Percentiles rank a stretch among this genome's conserved stretches.
phyloP scores from a whole-genome alignment of 106 monocot genomes.

The Allium sativum region DNA sequence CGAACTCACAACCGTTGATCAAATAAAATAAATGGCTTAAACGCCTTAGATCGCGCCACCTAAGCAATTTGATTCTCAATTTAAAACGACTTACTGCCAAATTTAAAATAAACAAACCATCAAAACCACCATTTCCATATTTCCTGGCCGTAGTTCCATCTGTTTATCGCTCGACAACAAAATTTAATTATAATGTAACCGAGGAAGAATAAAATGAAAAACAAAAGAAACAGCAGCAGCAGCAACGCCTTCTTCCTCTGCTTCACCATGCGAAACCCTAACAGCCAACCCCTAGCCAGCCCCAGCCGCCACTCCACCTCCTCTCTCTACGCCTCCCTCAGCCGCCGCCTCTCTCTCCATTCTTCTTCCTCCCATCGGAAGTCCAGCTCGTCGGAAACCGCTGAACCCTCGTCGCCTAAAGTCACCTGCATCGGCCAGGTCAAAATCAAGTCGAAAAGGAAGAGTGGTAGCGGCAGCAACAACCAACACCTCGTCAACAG shows the following conservation, averaged over 20 bases:
- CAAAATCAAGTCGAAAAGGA: slow-evolving; percentile 46
- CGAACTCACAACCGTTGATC: too few species aligned
- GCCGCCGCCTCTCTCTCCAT: slow-evolving; percentile 78
- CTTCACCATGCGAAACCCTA: slow-evolving; percentile 47
- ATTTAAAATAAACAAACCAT: too few species aligned
- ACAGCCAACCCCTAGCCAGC: slow-evolving; percentile 36
- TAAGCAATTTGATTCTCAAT: too few species aligned
- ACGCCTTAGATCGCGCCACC: too few species aligned
- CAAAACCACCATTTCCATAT: too few species aligned
- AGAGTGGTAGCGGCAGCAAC: slow-evolving; percentile 8
- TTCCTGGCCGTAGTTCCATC: too few species aligned
- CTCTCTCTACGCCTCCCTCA: slow-evolving; percentile 54
- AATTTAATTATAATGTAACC: too few species aligned
- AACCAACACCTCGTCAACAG: slow-evolving; percentile 7
- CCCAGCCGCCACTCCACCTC: slow-evolving; percentile 39
- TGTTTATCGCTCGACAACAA: too few species aligned
- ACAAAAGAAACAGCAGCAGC: not conserved
- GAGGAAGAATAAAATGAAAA: too few species aligned
- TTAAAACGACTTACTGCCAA: too few species aligned
- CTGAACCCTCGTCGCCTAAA: slow-evolving; percentile 90
- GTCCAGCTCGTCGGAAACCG: slow-evolving; percentile 37
- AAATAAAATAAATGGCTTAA: too few species aligned
- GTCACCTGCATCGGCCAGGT: slow-evolving; percentile 99
- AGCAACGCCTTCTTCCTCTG: slow-evolving; percentile 70
- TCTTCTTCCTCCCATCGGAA: slow-evolving; percentile 32